Evolutionary conservation across 352 stramenopile genomes (phyloP).

Genomic region (Discostella stelligera): DNA sequence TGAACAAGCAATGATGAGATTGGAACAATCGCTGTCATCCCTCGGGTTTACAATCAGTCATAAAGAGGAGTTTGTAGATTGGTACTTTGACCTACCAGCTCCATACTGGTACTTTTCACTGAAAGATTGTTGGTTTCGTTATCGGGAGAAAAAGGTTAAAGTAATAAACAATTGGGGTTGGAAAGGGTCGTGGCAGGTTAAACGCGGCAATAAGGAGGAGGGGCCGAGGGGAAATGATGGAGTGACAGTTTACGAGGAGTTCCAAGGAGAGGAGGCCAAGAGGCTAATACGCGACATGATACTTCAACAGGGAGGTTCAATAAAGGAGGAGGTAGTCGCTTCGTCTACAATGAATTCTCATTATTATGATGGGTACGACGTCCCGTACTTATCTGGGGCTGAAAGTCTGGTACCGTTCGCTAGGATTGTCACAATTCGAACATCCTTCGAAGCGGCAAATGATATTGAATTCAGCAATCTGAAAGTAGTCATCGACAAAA

Average conservation of each 20-base stretch:
- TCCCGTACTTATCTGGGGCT: constrained; percentile 30
- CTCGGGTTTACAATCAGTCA: constrained; percentile 27
- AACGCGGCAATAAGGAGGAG: constrained; percentile 30
- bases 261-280: constrained; percentile 34
- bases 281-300: constrained; percentile 35
- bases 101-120: constrained; percentile 39
- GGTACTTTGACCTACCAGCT: constrained; percentile 64
- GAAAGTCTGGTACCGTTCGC: constrained; percentile 56
- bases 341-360: neutral
- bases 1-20: constrained; percentile 4
- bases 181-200: constrained; percentile 60
- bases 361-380: constrained; percentile 33
- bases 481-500: constrained; percentile 64
- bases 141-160: constrained; percentile 46
- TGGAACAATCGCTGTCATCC: constrained; percentile 20
- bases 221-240: constrained; percentile 6
- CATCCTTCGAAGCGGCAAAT: constrained; percentile 7
- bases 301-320: neutral
- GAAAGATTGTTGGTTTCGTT: constrained; percentile 63
- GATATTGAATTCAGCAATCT: constrained; percentile 32
- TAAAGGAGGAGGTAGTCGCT: neutral
- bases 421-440: constrained; percentile 18
- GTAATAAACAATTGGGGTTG: constrained; percentile 31
- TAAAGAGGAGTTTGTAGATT: constrained; percentile 58
- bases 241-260: constrained; percentile 56